Percentiles rank a stretch among this genome's conserved stretches.
These are phyloP conservation scores for Pleurotus citrinopileatus DNA, from an alignment of 768 basidiomycete species.

Conservation along the genomic window DNA sequence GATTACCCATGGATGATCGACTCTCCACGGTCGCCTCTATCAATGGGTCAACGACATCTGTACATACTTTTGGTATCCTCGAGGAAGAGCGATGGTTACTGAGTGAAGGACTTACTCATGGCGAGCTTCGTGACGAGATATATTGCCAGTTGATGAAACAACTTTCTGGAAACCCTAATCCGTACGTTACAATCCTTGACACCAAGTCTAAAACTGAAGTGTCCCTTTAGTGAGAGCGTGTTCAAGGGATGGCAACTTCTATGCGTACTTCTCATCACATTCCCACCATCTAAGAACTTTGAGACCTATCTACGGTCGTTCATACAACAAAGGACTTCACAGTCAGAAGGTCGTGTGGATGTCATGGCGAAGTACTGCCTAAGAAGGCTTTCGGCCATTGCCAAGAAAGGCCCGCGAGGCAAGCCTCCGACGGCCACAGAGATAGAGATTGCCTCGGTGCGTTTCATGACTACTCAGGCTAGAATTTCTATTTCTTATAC, in stretches of 20 bases:
- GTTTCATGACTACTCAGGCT: slow-evolving; percentile 19
- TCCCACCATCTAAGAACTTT: slow-evolving; percentile 92
- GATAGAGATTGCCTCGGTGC: slow-evolving; percentile 87
- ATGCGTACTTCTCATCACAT: slow-evolving; percentile 87
- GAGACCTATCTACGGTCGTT: slow-evolving; percentile 82
- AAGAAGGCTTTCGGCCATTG: slow-evolving; percentile 69
- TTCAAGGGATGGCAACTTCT: slow-evolving; percentile 94
- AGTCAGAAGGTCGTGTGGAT: slow-evolving; percentile 76
- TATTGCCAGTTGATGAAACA: slow-evolving; percentile 95
- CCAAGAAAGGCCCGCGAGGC: slow-evolving; percentile 83
- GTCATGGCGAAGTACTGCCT: slow-evolving; percentile 90
- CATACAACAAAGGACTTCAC: slow-evolving; percentile 63
- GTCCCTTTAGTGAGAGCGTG: slow-evolving; percentile 55
- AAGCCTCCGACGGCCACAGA: slow-evolving; percentile 80
- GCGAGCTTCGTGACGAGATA: slow-evolving; percentile 89
- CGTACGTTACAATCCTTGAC: slow-evolving; percentile 44
- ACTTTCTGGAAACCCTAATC: slow-evolving; percentile 74
- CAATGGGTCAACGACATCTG: slow-evolving; percentile 45
- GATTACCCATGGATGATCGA: slow-evolving; percentile 40
- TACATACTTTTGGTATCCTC: slow-evolving; percentile 44
- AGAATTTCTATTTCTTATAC: slow-evolving; percentile 13
- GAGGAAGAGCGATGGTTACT: slow-evolving; percentile 90
- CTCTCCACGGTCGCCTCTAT: slow-evolving; percentile 41
- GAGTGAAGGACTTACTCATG: slow-evolving; percentile 71
- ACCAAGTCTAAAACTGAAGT: too few relatives aligned